A percentile compares a stretch with the other conserved stretches of the same genome.
Evolutionary conservation across 495 filamentous ascomycete genomes (phyloP).

Genomic region (Bacidia rubella): DNA sequence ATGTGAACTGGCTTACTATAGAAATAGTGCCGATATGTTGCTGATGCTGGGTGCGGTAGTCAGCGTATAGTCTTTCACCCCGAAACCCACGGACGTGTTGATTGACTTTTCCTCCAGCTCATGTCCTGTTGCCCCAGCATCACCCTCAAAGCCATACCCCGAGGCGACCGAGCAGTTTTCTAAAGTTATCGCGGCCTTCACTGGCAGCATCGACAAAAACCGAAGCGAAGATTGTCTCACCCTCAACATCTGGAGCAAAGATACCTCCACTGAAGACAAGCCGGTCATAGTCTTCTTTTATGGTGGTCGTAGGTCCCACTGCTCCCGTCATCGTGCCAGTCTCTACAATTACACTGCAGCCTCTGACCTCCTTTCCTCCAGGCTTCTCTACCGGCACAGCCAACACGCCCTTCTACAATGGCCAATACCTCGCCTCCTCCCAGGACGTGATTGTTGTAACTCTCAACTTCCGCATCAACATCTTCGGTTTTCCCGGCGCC

Average conservation of each 20-base stretch:
- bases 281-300: conserved; percentile 25
- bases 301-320: conserved; percentile 11
- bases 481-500: conserved; percentile 37
- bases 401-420: conserved; percentile 31
- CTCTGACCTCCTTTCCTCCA: conserved; percentile 9
- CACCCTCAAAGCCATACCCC: conserved; percentile 23
- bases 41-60: background rate
- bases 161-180: conserved; percentile 20
- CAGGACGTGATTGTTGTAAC: conserved; percentile 34
- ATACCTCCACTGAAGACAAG: conserved; percentile 19
- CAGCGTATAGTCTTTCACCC: background rate
- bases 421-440: conserved; percentile 23
- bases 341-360: background rate
- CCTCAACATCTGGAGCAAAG: conserved; percentile 33
- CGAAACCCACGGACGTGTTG: background rate
- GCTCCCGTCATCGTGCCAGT: background rate
- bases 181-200: conserved; percentile 22
- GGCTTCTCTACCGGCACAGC: conserved; percentile 21
- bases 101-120: conserved; percentile 6
- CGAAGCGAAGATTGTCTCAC: conserved; percentile 33
- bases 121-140: background rate
- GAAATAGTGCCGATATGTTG: background rate
- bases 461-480: conserved; percentile 35
- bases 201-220: conserved; percentile 3
- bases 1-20: background rate